Base-by-base conservation (phyloP, 371 early-diverging fungal genomes). In the Haplosporangium sp. region DNA sequence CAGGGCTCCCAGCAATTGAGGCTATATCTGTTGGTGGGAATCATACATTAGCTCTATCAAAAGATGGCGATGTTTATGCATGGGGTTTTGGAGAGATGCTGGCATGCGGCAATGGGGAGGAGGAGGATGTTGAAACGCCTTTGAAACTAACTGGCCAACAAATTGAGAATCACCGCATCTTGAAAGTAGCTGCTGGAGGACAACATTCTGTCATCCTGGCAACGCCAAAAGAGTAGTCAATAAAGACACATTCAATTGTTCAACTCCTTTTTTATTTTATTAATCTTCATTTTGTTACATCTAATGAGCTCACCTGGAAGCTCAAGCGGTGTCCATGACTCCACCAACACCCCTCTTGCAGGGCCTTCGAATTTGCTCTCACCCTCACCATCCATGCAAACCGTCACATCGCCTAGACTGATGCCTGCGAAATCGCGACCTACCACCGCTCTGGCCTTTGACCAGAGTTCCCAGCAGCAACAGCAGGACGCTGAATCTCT, bases 51-150 rank as follows among this genome's bases (percentile, higher is more conserved):
- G 96, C 95, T 8, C 61, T 95, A 17, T 86, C 90, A 6, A 61
- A 63, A 17, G 92, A 92, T 44, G 94, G 95, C 62, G 81, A 83
- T 35, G 90, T 96, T 44, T 96, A 89, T 76, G 88, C 98, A 4
- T 98, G 97, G 97, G 99, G 99, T 34, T 94, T 93, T 73, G 95
- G 94, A 47, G 93, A 92, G 56, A 88, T 88, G 75, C 77, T 87
- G 19, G 92, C 90, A 20, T 88, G 93, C 58, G 96, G 94, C 27
- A 93, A 93, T 71, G 94, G 92, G 39, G 86, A 88, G 19, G 93
- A 94, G 45, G 91, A 92, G 37, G 94, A 93, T 70, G 88, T 60
- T 4, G 66, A 65, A 40, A 77, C 27, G 63, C 82, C 82, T 3
- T 17, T 73, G 44, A 67, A 70, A 20, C 38, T 82, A 47, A 67